Percentiles rank a stretch among this genome's conserved stretches.
phyloP scores from a whole-genome alignment of 805 yeast genomes.

The Wickerhamiella lipophila region DNA sequence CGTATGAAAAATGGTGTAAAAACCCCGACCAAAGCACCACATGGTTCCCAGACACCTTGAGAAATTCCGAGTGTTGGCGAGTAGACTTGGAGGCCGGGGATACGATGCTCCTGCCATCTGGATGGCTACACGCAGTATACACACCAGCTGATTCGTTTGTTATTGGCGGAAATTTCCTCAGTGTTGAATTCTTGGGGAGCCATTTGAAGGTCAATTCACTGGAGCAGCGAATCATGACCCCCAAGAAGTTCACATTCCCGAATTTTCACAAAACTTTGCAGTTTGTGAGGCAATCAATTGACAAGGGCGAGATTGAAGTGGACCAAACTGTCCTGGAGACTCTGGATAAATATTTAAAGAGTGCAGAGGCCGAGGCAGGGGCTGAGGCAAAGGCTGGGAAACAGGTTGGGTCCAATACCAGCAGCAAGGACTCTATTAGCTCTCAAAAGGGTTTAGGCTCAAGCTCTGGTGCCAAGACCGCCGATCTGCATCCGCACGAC shows the following conservation, averaged over 20 bases:
- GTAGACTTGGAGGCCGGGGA: slow-evolving; percentile 52
- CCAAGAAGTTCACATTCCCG: slow-evolving; percentile 66
- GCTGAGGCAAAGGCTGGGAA: no score
- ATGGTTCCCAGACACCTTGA: slow-evolving; percentile 49
- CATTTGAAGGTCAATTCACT: slow-evolving; percentile 51
- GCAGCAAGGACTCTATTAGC: no score
- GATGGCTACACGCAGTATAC: slow-evolving; percentile 86
- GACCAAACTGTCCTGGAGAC: neutral
- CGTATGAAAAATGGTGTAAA: slow-evolving; percentile 62
- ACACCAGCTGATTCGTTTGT: slow-evolving; percentile 73
- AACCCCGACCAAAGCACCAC: slow-evolving; percentile 46
- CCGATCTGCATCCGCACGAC: no score
- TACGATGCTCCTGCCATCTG: slow-evolving; percentile 71
- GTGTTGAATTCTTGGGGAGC: slow-evolving; percentile 46
- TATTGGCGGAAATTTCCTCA: slow-evolving; percentile 78
- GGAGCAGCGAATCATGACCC: slow-evolving; percentile 60
- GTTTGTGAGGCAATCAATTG: slow-evolving; percentile 27
- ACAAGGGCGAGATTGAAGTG: neutral
- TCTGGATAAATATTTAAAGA: neutral
- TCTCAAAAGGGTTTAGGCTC: no score
- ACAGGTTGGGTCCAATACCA: no score
- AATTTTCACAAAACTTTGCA: slow-evolving; percentile 58
- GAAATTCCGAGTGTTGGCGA: slow-evolving; percentile 36
- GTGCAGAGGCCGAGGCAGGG: neutral
- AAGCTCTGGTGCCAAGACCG: no score